A percentile compares a stretch with the other conserved stretches of the same genome.
Conservation (phyloP, 2,329 filamentous ascomycete species). For the Immersiporthe knoxdaviesiana region DNA sequence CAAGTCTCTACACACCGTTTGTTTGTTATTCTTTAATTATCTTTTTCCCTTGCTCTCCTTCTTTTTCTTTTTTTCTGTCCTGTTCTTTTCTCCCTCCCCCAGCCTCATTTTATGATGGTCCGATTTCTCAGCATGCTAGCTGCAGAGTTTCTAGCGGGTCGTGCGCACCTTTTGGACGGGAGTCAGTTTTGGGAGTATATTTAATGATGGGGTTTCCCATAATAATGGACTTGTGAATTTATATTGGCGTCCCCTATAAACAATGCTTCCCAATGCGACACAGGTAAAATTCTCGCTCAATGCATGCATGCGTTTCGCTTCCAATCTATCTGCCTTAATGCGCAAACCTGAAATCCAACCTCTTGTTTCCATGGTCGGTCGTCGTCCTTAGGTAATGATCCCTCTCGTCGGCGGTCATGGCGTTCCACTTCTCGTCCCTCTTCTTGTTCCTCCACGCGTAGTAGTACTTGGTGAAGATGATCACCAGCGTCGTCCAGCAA, state of each 20-base stretch:
- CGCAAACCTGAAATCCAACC: constrained; percentile 39
- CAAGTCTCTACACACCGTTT: background rate
- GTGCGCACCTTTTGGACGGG: background rate
- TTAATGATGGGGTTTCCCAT: background rate
- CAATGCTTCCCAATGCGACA: background rate
- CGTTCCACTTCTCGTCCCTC: constrained; percentile 36
- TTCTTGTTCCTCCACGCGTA: constrained; percentile 39
- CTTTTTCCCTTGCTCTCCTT: background rate
- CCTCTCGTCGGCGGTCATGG: constrained; percentile 40
- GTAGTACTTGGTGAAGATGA: constrained; percentile 38
- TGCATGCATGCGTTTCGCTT: background rate
- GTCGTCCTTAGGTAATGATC: constrained; percentile 45
- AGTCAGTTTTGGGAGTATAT: background rate
- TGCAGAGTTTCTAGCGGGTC: background rate
- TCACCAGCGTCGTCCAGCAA: constrained; percentile 41
- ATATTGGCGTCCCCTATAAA: background rate
- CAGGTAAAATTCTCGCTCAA: background rate
- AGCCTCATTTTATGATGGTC: background rate
- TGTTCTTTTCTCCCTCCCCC: background rate
- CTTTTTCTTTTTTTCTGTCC: too few species aligned
- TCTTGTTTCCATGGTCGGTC: constrained; percentile 47
- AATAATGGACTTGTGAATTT: background rate
- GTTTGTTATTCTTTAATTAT: too few species aligned
- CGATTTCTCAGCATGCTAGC: background rate
- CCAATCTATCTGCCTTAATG: constrained; percentile 31